phyloP scores from a whole-genome alignment of 495 filamentous ascomycete genomes.

The Lasiosphaeria hispida region DNA sequence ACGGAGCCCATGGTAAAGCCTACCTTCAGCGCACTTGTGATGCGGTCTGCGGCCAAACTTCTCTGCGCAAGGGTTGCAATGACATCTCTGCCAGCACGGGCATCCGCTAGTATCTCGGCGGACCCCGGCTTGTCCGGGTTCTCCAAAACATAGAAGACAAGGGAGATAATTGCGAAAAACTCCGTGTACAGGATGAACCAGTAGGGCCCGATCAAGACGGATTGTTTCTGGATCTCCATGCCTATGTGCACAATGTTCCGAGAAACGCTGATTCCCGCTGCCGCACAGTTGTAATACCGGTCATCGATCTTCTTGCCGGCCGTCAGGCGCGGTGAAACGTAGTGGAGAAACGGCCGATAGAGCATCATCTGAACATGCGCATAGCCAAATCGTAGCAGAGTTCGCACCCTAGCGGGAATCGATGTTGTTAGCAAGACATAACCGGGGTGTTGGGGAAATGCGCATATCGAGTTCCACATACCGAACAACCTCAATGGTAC shows the following conservation, averaged over 20 bases:
- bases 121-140: constrained; percentile 79
- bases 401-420: constrained; percentile 61
- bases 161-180: constrained; percentile 87
- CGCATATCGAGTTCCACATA: constrained; percentile 40
- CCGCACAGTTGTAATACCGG: constrained; percentile 84
- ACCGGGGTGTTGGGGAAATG: neutral
- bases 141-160: constrained; percentile 87
- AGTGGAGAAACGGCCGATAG: constrained; percentile 93
- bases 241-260: constrained; percentile 94
- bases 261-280: constrained; percentile 87
- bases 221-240: constrained; percentile 80
- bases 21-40: constrained; percentile 72
- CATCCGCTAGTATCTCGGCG: constrained; percentile 76
- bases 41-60: constrained; percentile 85
- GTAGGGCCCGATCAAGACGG: constrained; percentile 81
- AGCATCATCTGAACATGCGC: constrained; percentile 93
- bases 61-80: constrained; percentile 72
- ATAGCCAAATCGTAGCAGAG: constrained; percentile 81
- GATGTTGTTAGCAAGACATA: constrained; percentile 9
- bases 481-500: constrained; percentile 70
- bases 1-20: constrained; percentile 2
- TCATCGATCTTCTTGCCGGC: constrained; percentile 72
- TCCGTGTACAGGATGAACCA: constrained; percentile 98
- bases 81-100: constrained; percentile 77
- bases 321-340: constrained; percentile 69